Evolutionary conservation across 495 filamentous ascomycete genomes (phyloP), one percentile per base, ranked within the genome.

Genomic region (Sabuloglossum arenarium): DNA sequence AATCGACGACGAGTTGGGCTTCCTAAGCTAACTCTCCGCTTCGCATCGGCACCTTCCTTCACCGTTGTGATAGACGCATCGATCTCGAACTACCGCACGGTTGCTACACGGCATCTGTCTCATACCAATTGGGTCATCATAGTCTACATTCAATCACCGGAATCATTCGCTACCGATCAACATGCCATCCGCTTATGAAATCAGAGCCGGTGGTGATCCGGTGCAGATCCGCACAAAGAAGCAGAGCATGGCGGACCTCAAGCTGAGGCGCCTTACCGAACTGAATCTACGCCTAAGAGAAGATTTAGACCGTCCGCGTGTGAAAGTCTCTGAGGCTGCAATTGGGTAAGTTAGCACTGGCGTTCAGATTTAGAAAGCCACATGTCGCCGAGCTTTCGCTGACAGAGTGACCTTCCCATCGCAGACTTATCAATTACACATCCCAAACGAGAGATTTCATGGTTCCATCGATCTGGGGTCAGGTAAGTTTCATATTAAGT

Each of bases 161-260:
- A n/a, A n/a, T n/a, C n/a, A n/a, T 37, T 37, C 34, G 34, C 46
- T 23, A 6, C 25, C 8, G 8, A 54, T 54, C 51, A 31, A 19
- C 51, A 32, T 56, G 54, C 37, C 54, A 9, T 23, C 73, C 54
- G 61, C 65, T 21, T 79, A 77, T 66, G 75, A 77, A 66, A 69
- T 79, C 60, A 73, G 75, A 65, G 70, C 75, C 11, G 75, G 74
- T 29, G 75, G 74, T 69, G 76, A 80, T 66, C 76, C 75, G 62
- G 74, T 73, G 63, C 74, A 77, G 62, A 83, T 89, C 65, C 91
- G 84, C 77, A 93, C 88, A 73, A 96, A 93, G 78, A 96, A 95
- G 76, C 93, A 98, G 70, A 93, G 86, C 69, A 95, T 97, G 80
- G 93, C 91, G 52, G 91, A 97, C 70, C 79, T 97, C 56, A 98